These are phyloP conservation scores for Penicillium verhagenii DNA, from an alignment of 495 filamentous ascomycete genomes.

Conservation along the genomic window DNA sequence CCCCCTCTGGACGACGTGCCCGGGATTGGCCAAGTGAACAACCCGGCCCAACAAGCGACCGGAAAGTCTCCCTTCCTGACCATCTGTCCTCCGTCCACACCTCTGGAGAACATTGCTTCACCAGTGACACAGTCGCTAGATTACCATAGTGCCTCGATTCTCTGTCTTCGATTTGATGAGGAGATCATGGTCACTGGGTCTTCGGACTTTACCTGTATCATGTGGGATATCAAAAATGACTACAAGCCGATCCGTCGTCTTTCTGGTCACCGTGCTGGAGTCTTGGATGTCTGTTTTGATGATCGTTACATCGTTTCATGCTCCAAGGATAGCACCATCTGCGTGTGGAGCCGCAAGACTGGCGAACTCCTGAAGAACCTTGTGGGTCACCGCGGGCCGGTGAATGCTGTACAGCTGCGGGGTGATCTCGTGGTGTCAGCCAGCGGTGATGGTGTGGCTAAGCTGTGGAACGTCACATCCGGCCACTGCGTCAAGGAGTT, in stretches of 20 bases:
- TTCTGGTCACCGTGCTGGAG: conserved; percentile 73
- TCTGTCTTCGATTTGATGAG: conserved; percentile 93
- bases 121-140: conserved; percentile 31
- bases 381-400: conserved; percentile 80
- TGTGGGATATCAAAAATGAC: conserved; percentile 76
- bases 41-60: conserved; percentile 35
- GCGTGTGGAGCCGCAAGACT: conserved; percentile 86
- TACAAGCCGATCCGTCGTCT: conserved; percentile 80
- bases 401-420: conserved; percentile 92
- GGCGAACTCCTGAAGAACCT: conserved; percentile 71
- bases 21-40: conserved; percentile 36
- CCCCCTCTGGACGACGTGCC: conserved; percentile 33
- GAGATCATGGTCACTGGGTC: conserved; percentile 92
- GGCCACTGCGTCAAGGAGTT: conserved; percentile 88
- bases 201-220: conserved; percentile 86
- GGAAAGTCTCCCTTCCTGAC: conserved; percentile 47
- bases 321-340: conserved; percentile 89
- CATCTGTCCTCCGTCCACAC: conserved; percentile 41
- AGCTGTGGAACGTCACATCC: conserved; percentile 88
- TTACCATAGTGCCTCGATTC: conserved; percentile 83
- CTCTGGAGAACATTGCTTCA: conserved; percentile 28
- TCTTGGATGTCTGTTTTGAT: conserved; percentile 91
- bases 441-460: conserved; percentile 87
- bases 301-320: conserved; percentile 90
- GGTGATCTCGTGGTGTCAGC: conserved; percentile 89